Evolutionary conservation across 2,329 filamentous ascomycete genomes (phyloP), one percentile per base, ranked within the genome.

Genomic region (Ophiostoma australiae): DNA sequence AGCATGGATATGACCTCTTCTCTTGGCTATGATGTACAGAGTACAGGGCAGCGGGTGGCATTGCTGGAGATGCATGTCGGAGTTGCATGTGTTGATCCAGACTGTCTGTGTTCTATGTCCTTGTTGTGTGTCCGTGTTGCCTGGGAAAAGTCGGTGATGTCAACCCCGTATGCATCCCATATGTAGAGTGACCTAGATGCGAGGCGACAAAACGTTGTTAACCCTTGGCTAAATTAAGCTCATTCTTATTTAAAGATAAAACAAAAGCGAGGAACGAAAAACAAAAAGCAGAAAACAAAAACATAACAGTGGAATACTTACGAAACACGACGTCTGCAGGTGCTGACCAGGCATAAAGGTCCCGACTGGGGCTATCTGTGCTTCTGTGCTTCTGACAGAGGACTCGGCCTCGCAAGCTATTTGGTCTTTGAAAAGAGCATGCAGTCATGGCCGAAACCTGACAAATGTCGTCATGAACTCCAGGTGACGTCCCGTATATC

Each of bases 291-390:
- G 17, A n/a, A 35, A 15, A 61, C 55, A 61, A 17, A 61, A 63
- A 61, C 55, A 61, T 4, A 61, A 61, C 1, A 68, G 31, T 44
- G 39, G 63, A 23, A 68, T 63, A 33, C 27, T 31, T 33, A 63
- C 58, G 58, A 63, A 63, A 63, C 58, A 63, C 58, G 15, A 63
- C 27, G 58, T 17, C 58, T 33, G 58, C 27, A 63, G n/a, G n/a
- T 58, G 44, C 15, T 48, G 44, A n/a, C 44, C 44, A 48, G 13
- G 44, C 44, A 39, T 11, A 6, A 39, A 39, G 37, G 37, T 10
- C 10, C 20, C 20, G 44, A n/a, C 20, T 20, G 17, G 17, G 17
- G 44, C 35, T 27, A 6, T n/a, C 4, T 3, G 39, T 15, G 39
- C 11, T 41, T 41, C 39, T 41, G 39, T 41, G 39, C 1, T 41